A percentile compares a stretch with the other conserved stretches of the same genome.
Evolutionary conservation across 805 yeast genomes (phyloP).

Genomic region (Tetrapisispora iriomotensis): DNA sequence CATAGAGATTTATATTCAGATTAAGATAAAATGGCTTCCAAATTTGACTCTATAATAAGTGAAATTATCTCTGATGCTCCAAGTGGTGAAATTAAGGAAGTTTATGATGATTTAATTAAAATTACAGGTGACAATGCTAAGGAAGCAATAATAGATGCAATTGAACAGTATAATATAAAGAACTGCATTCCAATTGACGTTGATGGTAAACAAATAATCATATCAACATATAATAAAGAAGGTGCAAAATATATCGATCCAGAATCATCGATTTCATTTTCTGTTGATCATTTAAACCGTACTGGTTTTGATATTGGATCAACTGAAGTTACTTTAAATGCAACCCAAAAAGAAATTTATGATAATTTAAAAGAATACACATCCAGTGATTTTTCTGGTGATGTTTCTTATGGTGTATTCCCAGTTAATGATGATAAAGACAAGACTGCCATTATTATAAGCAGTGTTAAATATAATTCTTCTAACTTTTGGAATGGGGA

Average conservation of each 20-base stretch:
- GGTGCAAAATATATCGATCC: conserved; percentile 51
- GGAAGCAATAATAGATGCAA: conserved; percentile 27
- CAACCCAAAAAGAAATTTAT: conserved; percentile 12
- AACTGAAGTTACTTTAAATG: conserved; percentile 17
- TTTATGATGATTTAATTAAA: conserved; percentile 34
- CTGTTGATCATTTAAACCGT: conserved; percentile 45
- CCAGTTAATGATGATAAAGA: conserved; percentile 22
- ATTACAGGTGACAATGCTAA: conserved; percentile 34
- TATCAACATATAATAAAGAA: conserved; percentile 41
- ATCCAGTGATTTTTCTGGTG: conserved; percentile 56
- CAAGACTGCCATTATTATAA: conserved; percentile 40
- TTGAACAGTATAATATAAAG: conserved; percentile 34
- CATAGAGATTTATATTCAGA: too few relatives aligned
- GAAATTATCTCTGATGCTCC: conserved; percentile 26
- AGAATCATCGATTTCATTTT: conserved; percentile 38
- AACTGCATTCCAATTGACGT: conserved; percentile 30
- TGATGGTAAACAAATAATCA: conserved; percentile 30
- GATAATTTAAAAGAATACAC: conserved; percentile 38
- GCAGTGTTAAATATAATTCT: conserved; percentile 64
- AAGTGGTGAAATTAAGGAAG: conserved; percentile 28
- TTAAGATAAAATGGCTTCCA: conserved; percentile 4
- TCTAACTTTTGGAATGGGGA: conserved; percentile 81
- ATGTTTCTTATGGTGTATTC: conserved; percentile 36
- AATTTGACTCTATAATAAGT: conserved; percentile 20
- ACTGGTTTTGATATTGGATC: conserved; percentile 46